phyloP scores from a whole-genome alignment of 257 asterid genomes.

The Mentha longifolia region DNA sequence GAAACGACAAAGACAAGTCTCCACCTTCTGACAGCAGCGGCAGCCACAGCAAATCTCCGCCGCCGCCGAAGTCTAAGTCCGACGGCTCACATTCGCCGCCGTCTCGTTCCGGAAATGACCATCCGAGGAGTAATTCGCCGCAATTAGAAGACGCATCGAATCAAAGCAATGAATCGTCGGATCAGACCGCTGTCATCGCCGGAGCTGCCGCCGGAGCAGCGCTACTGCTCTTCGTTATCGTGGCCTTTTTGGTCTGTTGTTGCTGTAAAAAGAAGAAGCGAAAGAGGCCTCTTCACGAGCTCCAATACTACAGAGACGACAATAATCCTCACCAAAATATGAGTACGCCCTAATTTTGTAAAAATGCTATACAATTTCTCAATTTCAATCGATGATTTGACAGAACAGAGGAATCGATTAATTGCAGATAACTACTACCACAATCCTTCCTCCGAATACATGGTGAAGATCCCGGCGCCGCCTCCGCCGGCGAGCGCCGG shows the following conservation, averaged over 20 bases:
- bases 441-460: slow-evolving; percentile 44
- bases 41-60: slow-evolving; percentile 26
- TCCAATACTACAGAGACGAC: slow-evolving; percentile 58
- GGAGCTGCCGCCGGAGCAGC: slow-evolving; percentile 72
- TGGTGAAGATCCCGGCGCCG: slow-evolving; percentile 52
- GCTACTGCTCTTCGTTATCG: slow-evolving; percentile 50
- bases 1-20: neutral
- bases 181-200: slow-evolving; percentile 43
- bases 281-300: slow-evolving; percentile 48
- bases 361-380: neutral
- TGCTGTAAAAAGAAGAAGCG: slow-evolving; percentile 56
- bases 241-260: slow-evolving; percentile 40
- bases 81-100: slow-evolving; percentile 35
- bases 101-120: slow-evolving; percentile 33
- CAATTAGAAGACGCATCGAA: slow-evolving; percentile 24
- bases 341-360: slow-evolving; percentile 36
- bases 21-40: slow-evolving; percentile 24
- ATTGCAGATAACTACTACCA: slow-evolving; percentile 54
- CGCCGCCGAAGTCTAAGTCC: slow-evolving; percentile 32
- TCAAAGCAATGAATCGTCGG: slow-evolving; percentile 26
- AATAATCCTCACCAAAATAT: slow-evolving; percentile 40
- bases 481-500: slow-evolving; percentile 41
- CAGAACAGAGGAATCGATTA: neutral
- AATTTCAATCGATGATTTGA: no score
- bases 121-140: slow-evolving; percentile 7